These are phyloP conservation scores for Eimeria sp. DNA, from an alignment of 169 alveolate species.

Conservation along the genomic window DNA sequence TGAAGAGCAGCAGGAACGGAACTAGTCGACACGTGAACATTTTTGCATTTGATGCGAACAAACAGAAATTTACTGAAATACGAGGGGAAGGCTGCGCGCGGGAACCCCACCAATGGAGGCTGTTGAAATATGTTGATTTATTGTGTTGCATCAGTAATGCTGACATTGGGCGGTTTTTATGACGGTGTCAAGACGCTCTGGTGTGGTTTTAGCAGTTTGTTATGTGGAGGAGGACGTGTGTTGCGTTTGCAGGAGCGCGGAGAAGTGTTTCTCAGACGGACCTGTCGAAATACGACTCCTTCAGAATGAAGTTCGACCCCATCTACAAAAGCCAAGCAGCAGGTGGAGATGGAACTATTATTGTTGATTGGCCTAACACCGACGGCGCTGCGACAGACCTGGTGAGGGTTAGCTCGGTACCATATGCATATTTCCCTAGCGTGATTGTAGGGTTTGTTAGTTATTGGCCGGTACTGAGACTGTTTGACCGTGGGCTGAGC, in stretches of 20 bases:
- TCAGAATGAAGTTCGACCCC: constrained; percentile 99
- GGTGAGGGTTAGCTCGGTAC: not conserved
- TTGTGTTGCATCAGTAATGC: not conserved
- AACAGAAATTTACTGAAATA: not conserved
- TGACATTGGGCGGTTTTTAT: not conserved
- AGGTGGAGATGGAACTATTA: constrained; percentile 86
- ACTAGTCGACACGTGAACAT: not conserved
- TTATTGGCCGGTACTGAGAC: not conserved
- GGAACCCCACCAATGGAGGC: not conserved
- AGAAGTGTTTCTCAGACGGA: constrained; percentile 98
- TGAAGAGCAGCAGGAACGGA: not conserved
- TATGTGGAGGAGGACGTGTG: not conserved
- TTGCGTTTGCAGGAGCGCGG: constrained; percentile 94
- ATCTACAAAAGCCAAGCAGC: constrained; percentile 96
- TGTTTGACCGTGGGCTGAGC: not conserved
- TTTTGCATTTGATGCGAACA: not conserved
- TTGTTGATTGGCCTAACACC: constrained; percentile 85
- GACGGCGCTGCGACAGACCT: constrained; percentile 59
- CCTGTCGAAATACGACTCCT: constrained; percentile 97
- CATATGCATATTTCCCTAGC: not conserved
- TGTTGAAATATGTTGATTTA: not conserved
- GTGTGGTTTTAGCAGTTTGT: too few relatives aligned
- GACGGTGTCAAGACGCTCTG: not conserved
- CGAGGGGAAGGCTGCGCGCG: not conserved
- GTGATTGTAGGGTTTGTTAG: not conserved